phyloP scores from a whole-genome alignment of 495 filamentous ascomycete species.

The Penicillium psychrofluorescens region DNA sequence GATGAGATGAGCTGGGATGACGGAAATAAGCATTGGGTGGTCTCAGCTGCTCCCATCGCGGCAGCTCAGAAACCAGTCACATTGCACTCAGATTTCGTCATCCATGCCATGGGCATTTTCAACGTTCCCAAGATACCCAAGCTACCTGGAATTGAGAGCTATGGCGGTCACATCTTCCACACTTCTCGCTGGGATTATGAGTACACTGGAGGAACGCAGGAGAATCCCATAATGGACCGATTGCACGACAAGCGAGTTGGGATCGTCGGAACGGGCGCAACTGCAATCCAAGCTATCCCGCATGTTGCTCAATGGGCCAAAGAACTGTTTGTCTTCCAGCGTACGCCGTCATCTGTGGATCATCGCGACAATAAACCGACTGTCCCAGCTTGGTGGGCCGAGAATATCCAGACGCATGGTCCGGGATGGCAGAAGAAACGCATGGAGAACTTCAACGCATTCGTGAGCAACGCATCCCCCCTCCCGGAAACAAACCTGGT shows the following conservation, averaged over 20 bases:
- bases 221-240: too few species aligned
- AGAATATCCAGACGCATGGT: constrained; percentile 27
- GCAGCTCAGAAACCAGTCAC: neutral
- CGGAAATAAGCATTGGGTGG: too few species aligned
- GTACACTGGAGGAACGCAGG: constrained; percentile 42
- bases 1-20: constrained; percentile 15
- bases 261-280: too few species aligned
- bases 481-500: constrained; percentile 23
- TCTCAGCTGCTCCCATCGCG: too few species aligned
- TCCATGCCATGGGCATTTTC: constrained; percentile 7
- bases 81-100: constrained; percentile 10
- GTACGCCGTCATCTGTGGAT: too few species aligned
- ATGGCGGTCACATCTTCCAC: constrained; percentile 27
- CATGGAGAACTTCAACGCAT: constrained; percentile 9
- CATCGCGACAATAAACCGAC: too few species aligned
- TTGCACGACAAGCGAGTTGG: too few species aligned
- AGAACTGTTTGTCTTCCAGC: too few species aligned
- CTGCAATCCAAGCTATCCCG: too few species aligned
- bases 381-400: neutral
- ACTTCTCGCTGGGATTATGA: constrained; percentile 35
- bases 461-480: constrained; percentile 11
- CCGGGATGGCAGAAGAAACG: constrained; percentile 5
- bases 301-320: too few species aligned
- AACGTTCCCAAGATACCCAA: constrained; percentile 18
- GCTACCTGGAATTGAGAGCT: constrained; percentile 11